Evolutionary conservation across 441 rosid species (phyloP).

Genomic region (Mallotus japonicus): DNA sequence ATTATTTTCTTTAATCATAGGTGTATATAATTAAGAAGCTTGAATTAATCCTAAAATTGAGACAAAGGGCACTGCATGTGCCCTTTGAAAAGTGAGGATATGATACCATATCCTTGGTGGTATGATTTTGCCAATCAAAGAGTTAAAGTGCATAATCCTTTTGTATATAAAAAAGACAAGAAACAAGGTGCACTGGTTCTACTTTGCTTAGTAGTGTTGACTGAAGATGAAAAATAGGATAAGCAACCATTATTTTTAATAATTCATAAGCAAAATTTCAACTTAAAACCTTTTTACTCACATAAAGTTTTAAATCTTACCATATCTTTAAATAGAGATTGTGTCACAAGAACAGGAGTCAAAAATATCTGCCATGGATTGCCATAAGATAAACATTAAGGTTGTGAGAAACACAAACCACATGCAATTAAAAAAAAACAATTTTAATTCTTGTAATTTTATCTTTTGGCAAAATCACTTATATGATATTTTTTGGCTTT

Average conservation of each 20-base stretch:
- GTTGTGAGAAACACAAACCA: constrained; percentile 3
- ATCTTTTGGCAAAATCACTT: too few species aligned
- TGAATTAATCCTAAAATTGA: too few species aligned
- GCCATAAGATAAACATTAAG: background rate
- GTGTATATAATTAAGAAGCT: too few species aligned
- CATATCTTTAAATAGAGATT: background rate
- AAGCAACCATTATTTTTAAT: too few species aligned
- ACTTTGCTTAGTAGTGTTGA: too few species aligned
- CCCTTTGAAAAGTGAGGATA: background rate
- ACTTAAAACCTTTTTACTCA: too few species aligned
- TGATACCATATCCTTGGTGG: background rate
- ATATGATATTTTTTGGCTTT: too few species aligned
- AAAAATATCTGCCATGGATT: constrained; percentile 4
- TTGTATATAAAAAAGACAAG: background rate
- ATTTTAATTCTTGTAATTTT: too few species aligned
- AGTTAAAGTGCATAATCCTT: background rate
- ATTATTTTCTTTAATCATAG: too few species aligned
- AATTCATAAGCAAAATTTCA: too few species aligned
- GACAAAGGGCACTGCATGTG: too few species aligned
- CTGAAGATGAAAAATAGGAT: background rate
- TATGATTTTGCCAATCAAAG: background rate
- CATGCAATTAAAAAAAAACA: background rate
- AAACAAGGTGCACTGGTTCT: background rate
- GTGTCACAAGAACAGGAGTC: constrained; percentile 7
- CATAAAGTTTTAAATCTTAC: too few species aligned